Percentiles rank a stretch among this genome's conserved stretches.
These are phyloP conservation scores for Borovskyia barvae DNA, from an alignment of 208 protist genomes.

Conservation along the genomic window DNA sequence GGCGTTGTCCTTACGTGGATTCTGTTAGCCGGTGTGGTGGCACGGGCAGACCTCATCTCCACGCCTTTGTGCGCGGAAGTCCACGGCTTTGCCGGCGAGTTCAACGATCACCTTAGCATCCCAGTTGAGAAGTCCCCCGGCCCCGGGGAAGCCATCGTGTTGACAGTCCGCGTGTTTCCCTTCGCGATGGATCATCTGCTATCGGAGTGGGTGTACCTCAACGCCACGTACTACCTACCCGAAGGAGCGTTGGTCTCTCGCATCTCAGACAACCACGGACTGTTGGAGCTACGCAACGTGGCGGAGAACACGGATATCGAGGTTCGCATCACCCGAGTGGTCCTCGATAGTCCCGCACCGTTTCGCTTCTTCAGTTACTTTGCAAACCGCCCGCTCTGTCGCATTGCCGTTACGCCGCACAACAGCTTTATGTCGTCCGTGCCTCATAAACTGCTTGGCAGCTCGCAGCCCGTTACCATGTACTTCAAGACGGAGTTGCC, in stretches of 20 bases:
- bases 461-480: constrained; percentile 16
- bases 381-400: constrained; percentile 66
- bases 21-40: neutral
- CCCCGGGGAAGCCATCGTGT: constrained; percentile 48
- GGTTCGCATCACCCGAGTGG: constrained; percentile 47
- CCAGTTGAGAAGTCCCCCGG: constrained; percentile 33
- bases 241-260: constrained; percentile 26
- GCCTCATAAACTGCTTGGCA: constrained; percentile 26
- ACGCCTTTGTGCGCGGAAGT: constrained; percentile 55
- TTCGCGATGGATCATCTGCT: constrained; percentile 22
- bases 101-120: constrained; percentile 60
- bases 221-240: constrained; percentile 47
- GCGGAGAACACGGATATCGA: constrained; percentile 51
- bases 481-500: constrained; percentile 61
- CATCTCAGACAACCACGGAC: constrained; percentile 54
- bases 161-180: constrained; percentile 54
- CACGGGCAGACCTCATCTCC: neutral
- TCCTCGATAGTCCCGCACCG: constrained; percentile 52
- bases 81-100: constrained; percentile 72
- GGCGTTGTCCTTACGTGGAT: neutral
- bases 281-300: constrained; percentile 51
- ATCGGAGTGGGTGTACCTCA: constrained; percentile 55
- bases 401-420: constrained; percentile 46
- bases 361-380: constrained; percentile 82
- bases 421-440: constrained; percentile 57